Base-by-base conservation (phyloP, 2,329 filamentous ascomycete species). In the Fusarium globosum region DNA sequence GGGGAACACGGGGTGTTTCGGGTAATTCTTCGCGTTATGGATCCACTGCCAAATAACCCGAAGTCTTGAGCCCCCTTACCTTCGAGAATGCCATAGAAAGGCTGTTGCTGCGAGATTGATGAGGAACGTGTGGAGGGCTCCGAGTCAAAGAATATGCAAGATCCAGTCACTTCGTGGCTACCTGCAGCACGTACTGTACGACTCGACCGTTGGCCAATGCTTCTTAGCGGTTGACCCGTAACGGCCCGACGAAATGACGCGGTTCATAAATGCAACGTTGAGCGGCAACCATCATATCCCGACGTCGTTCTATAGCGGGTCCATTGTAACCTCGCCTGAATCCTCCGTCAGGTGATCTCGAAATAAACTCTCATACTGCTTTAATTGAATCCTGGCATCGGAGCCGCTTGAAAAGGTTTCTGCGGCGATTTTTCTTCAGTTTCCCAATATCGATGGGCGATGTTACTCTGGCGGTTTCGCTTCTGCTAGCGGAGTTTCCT, bases 381-480 rank as follows among this genome's bases (percentile, higher is more conserved):
- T 53, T 12, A 28, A 28, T 28, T 11, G 26, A 7, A 3, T 4
- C 13, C 4, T 21, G 6, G 23, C 14, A n/a, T 49, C 6, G 28
- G 21, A 33, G 20, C 13, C 20, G 28, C 28, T 6, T 16, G 1
- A 4, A 1, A 16, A 11, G 9, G 9, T 23, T 7, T 42, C 36
- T 35, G 14, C 14, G 14, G 21, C 14, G 41, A 42, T 2, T 16
- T 13, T 20, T 0, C 42, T 26, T 3, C 4, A 9, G 11, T 20
- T 45, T 16, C 23, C 0, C 6, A 18, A 26, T 4, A 2, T 45
- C 1, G 4, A 26, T 1, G 2, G 4, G 10, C 16, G 30, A 51
- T 35, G 30, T 23, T 35, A 23, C 30, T 35, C 3, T 23, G 4
- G 14, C 21, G 30, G 21, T 18, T 51, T 23, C 16, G 26, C 16